Evolutionary conservation across 2,329 filamentous ascomycete species (phyloP).

Genomic region (Aspergillus pseudonomiae): DNA sequence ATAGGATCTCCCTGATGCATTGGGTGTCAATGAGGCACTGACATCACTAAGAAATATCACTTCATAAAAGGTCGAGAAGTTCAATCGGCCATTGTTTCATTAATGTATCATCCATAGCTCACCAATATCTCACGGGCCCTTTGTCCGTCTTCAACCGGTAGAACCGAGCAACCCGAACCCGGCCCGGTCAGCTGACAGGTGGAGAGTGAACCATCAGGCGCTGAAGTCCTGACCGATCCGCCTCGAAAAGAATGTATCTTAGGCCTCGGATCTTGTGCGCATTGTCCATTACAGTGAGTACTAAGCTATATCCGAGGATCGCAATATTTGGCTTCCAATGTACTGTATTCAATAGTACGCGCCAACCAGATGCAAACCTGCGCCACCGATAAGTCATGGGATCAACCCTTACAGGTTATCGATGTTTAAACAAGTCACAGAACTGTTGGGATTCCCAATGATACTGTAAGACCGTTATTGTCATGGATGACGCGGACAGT

Average conservation of each 20-base stretch:
- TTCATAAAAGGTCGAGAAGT: not conserved
- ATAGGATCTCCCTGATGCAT: not conserved
- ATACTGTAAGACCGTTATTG: not conserved
- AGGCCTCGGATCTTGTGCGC: not conserved
- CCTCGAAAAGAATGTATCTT: not conserved
- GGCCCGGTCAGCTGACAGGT: not conserved
- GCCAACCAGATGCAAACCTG: not conserved
- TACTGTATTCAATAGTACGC: not conserved
- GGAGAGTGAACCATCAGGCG: not conserved
- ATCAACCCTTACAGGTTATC: not conserved
- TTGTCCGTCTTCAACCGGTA: not conserved
- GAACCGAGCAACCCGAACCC: too few species aligned
- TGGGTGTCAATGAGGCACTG: not conserved
- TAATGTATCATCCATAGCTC: not conserved
- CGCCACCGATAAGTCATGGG: slow-evolving; percentile 5
- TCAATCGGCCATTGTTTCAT: not conserved
- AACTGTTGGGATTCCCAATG: not conserved
- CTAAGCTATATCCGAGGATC: not conserved
- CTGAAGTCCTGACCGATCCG: not conserved
- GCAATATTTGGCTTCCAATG: not conserved
- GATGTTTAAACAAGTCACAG: not conserved
- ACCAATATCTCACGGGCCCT: not conserved
- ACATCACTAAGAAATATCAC: not conserved
- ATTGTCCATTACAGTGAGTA: not conserved
- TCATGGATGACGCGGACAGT: not conserved